A percentile compares a stretch with the other conserved stretches of the same genome.
These are phyloP conservation scores for barley (Hordeum vulgare) DNA, from an alignment of 176 grass and related monocot species.

Conservation along the genomic window DNA sequence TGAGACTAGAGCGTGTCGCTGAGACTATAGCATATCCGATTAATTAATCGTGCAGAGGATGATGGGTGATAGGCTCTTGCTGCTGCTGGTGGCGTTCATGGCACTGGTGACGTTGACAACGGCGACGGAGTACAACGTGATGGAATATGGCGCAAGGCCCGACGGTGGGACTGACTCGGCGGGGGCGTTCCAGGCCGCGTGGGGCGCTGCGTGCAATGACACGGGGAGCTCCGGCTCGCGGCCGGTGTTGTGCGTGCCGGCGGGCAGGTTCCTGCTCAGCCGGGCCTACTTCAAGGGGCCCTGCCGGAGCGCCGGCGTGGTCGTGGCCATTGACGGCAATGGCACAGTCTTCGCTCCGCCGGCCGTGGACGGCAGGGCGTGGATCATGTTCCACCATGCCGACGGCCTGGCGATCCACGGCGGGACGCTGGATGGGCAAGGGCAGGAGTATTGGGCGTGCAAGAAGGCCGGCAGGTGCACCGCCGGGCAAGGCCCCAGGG, in stretches of 20 bases:
- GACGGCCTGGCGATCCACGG: slow-evolving; percentile 42
- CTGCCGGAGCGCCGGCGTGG: slow-evolving; percentile 33
- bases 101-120: background rate
- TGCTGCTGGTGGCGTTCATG: background rate
- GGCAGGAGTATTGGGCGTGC: slow-evolving; percentile 46
- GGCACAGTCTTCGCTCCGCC: slow-evolving; percentile 40
- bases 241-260: slow-evolving; percentile 43
- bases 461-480: slow-evolving; percentile 27
- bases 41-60: background rate
- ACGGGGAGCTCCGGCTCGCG: background rate
- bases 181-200: slow-evolving; percentile 29
- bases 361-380: slow-evolving; percentile 8
- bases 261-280: slow-evolving; percentile 41
- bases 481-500: slow-evolving; percentile 28
- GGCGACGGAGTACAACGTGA: slow-evolving; percentile 34
- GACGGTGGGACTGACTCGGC: slow-evolving; percentile 25
- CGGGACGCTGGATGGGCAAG: slow-evolving; percentile 44
- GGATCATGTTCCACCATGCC: slow-evolving; percentile 65
- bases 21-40: too few relatives aligned
- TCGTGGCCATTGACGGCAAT: slow-evolving; percentile 22
- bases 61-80: background rate
- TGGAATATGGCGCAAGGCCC: slow-evolving; percentile 45
- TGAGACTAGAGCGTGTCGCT: too few relatives aligned
- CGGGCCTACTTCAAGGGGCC: slow-evolving; percentile 42
- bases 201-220: slow-evolving; percentile 33